Conservation (phyloP, 2,329 filamentous ascomycete species). For the Beauveria bassiana region DNA sequence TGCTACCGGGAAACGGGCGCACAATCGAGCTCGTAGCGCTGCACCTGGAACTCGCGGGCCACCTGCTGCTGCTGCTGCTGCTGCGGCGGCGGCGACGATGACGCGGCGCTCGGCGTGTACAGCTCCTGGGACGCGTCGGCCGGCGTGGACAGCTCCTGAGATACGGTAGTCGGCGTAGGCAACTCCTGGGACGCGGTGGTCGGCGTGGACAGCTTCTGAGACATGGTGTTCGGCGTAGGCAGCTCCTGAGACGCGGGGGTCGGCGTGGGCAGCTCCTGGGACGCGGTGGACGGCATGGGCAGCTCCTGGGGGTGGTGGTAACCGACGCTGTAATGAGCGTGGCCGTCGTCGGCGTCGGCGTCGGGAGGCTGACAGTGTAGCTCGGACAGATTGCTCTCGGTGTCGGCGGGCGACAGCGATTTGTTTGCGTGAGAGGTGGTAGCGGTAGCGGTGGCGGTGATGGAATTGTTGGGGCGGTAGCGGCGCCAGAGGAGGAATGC, state of each 20-base stretch:
- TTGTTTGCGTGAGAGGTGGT: neutral
- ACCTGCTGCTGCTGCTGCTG: neutral
- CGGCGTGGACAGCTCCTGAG: slow-evolving; percentile 10
- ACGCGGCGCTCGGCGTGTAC: neutral
- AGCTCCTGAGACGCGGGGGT: slow-evolving; percentile 7
- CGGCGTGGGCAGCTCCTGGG: too few relatives aligned
- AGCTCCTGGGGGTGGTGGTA: slow-evolving; percentile 10
- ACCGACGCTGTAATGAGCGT: neutral
- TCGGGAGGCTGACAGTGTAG: neutral
- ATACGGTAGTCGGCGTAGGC: neutral
- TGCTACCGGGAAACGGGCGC: neutral
- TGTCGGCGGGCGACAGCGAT: neutral
- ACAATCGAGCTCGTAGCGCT: slow-evolving; percentile 13
- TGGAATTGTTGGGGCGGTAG: neutral
- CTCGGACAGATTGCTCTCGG: neutral
- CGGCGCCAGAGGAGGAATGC: slow-evolving; percentile 24
- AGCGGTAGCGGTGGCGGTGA: neutral
- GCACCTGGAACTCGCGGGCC: neutral
- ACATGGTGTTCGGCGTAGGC: neutral
- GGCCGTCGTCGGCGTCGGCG: neutral
- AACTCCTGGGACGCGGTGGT: too few relatives aligned
- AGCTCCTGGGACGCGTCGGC: slow-evolving; percentile 11
- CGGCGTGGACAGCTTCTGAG: neutral
- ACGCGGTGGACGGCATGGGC: neutral
- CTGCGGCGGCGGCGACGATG: neutral